A percentile compares a stretch with the other conserved stretches of the same genome.
Evolutionary conservation across 2,329 filamentous ascomycete species (phyloP).

Genomic region (Aspergillus thermomutatus): DNA sequence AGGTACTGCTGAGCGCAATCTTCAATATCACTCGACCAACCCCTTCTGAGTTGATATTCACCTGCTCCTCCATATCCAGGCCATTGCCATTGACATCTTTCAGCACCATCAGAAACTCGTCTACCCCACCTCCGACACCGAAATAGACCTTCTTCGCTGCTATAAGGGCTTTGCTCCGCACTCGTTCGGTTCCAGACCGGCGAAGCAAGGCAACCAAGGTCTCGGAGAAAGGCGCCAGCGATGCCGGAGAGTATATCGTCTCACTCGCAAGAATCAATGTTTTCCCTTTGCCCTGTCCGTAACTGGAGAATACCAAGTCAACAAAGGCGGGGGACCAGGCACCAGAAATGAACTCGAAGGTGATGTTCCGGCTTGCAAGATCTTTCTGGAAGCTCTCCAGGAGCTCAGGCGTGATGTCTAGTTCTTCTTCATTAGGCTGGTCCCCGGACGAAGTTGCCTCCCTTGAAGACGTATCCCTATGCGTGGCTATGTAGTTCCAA

Average conservation of each 20-base stretch:
- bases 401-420: constrained; percentile 51
- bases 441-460: constrained; percentile 1
- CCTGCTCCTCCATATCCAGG: constrained; percentile 29
- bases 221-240: constrained; percentile 54
- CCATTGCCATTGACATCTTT: constrained; percentile 21
- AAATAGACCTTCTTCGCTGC: constrained; percentile 66
- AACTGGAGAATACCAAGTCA: constrained; percentile 42
- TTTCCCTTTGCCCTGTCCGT: constrained; percentile 32
- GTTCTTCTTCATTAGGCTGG: constrained; percentile 17
- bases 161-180: constrained; percentile 49
- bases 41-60: constrained; percentile 41
- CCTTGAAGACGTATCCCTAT: background rate
- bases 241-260: constrained; percentile 61
- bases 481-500: constrained; percentile 39
- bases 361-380: constrained; percentile 43
- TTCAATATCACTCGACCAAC: constrained; percentile 45
- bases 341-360: constrained; percentile 56
- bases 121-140: constrained; percentile 63
- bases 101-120: constrained; percentile 50
- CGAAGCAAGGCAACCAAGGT: constrained; percentile 50
- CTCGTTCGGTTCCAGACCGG: constrained; percentile 24
- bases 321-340: constrained; percentile 52
- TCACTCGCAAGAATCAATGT: constrained; percentile 58
- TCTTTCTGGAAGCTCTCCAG: constrained; percentile 44
- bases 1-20: constrained; percentile 15